These are phyloP conservation scores for Nicotiana knightiana DNA, from an alignment of 257 asterid genomes.

Conservation along the genomic window DNA sequence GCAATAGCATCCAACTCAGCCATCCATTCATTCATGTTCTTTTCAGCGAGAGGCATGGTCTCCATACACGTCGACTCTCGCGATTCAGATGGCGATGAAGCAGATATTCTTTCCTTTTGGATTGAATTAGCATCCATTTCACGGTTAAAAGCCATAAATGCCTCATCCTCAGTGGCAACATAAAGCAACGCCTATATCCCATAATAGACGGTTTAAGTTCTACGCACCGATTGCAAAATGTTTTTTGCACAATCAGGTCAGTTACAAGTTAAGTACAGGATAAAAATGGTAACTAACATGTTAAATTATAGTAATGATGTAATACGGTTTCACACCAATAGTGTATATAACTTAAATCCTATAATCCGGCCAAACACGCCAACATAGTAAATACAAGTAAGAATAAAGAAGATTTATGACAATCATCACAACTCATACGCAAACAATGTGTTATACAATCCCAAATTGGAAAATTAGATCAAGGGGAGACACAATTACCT, in stretches of 20 bases:
- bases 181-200: slow-evolving; percentile 73
- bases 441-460: neutral
- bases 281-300: neutral
- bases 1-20: slow-evolving; percentile 64
- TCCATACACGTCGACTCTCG: slow-evolving; percentile 47
- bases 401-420: neutral
- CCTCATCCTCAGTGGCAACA: slow-evolving; percentile 79
- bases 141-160: slow-evolving; percentile 51
- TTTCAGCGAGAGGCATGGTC: slow-evolving; percentile 66
- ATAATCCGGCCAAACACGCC: too few species aligned
- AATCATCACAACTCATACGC: too few species aligned
- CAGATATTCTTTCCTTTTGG: slow-evolving; percentile 47
- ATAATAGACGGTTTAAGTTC: neutral
- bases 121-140: slow-evolving; percentile 54
- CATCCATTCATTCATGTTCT: slow-evolving; percentile 65
- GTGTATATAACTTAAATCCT: neutral
- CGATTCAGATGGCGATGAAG: slow-evolving; percentile 20
- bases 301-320: too few species aligned
- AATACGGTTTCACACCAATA: too few species aligned
- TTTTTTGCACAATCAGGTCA: neutral
- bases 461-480: neutral
- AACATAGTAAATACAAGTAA: neutral
- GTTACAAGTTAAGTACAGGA: neutral
- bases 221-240: neutral
- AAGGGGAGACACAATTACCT: slow-evolving; percentile 38